These are phyloP conservation scores for Pseudogymnoascus sp. DNA, from an alignment of 2,329 filamentous ascomycete genomes.

Conservation along the genomic window DNA sequence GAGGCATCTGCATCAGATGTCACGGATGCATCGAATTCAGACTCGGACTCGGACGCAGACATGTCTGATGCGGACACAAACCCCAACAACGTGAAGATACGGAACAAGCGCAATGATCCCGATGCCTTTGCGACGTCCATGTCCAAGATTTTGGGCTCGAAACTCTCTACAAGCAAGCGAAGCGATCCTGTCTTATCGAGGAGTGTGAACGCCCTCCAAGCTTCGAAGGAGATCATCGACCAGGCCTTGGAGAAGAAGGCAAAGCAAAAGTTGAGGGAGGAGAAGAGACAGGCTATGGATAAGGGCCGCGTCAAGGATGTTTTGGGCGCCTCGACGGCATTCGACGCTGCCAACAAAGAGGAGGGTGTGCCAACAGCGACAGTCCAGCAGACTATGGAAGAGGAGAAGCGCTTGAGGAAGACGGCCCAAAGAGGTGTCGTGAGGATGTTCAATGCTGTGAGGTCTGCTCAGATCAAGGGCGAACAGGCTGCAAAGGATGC, in stretches of 20 bases:
- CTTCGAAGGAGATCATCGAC: conserved; percentile 65
- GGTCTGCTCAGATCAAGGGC: conserved; percentile 84
- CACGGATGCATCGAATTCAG: conserved; percentile 15
- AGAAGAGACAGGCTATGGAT: conserved; percentile 71
- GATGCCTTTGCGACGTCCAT: conserved; percentile 86
- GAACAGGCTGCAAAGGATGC: conserved; percentile 65
- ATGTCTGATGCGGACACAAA: conserved; percentile 34
- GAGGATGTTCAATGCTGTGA: conserved; percentile 91
- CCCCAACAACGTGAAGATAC: conserved; percentile 32
- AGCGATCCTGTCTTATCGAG: conserved; percentile 87
- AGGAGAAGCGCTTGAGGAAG: conserved; percentile 74
- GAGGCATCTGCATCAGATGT: conserved; percentile 21
- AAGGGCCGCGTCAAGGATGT: conserved; percentile 87
- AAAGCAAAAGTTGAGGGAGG: conserved; percentile 65
- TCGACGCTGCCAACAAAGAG: conserved; percentile 41
- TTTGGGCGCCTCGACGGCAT: conserved; percentile 47
- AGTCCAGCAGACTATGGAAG: conserved; percentile 50
- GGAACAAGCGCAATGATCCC: conserved; percentile 84
- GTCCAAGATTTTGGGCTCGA: conserved; percentile 83
- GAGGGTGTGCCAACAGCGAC: conserved; percentile 34
- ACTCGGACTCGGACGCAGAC: conserved; percentile 18
- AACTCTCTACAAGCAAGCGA: conserved; percentile 72
- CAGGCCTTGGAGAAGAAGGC: conserved; percentile 75
- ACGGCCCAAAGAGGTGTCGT: conserved; percentile 89
- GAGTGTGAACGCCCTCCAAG: conserved; percentile 63